Base-by-base conservation (phyloP, 2,329 filamentous ascomycete species). In the Spiromastix sp. region DNA sequence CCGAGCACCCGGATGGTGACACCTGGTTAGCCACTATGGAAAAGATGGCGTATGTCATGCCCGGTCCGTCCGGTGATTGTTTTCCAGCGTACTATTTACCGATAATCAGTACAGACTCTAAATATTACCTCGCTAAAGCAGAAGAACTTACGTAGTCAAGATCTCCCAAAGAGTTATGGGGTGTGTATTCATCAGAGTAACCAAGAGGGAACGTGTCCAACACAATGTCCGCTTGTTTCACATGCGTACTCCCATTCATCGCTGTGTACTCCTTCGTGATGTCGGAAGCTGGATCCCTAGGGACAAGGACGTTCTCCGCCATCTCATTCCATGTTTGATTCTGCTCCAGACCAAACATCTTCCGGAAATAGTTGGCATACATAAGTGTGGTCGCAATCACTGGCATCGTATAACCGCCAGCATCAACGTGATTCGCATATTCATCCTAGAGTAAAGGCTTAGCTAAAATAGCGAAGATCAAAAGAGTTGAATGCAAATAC, bases 31-130 rank as follows among this genome's bases (percentile, higher is more conserved):
- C 77, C 19, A 77, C 72, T 31, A 82, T 72, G 30, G 74, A 72
- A 54, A 81, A 82, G 7, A 80, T 74, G 7, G 74, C 74, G 54
- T 79, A 84, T 2, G 79, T 83, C 79, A 84, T 84, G 3, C 73
- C 79, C 1, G 79, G 79, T 0, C 79, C 79, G 44, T 81, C 69
- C 1, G 70, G 60, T 1, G 77, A 79, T 54, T 83, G 79, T 36
- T 76, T 78, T 29, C 72, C 72, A 4, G 79, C 77, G 47, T 83
- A 82, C 63, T 69, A 39, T 7, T 17, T 31, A 12, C 4, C 2
- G 13, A 24, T 30, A n/a, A 27, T 36, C 12, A 4, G 9, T 6
- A 18, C 20, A 8, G 13, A 13, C 18, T 24, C n/a, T n/a, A 24
- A 24, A n/a, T 7, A n/a, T 24, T 7, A 24, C 7, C 7, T 24